Percentiles rank a stretch among this genome's conserved stretches.
Conservation (phyloP, 2,329 filamentous ascomycete species). For the Grosmannia penicillata region DNA sequence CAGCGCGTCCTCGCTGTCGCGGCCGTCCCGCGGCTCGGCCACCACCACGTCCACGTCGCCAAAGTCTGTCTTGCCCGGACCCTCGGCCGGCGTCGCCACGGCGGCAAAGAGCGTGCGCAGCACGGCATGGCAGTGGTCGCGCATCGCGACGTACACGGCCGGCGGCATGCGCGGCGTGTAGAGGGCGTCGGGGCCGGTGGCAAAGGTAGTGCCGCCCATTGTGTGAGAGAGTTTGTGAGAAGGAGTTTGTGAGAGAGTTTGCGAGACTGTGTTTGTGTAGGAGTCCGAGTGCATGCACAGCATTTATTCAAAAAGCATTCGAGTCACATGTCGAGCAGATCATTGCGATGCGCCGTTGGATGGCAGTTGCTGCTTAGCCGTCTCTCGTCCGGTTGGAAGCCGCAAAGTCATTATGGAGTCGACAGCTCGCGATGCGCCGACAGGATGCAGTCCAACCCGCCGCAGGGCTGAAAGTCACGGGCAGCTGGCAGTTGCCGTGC, state of each 20-base stretch:
- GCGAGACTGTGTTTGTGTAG: background rate
- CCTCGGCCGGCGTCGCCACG: slow-evolving; percentile 50
- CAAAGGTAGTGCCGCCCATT: slow-evolving; percentile 56
- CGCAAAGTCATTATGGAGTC: too few relatives aligned
- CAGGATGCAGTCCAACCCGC: too few relatives aligned
- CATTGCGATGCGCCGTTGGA: too few relatives aligned
- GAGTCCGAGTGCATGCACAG: too few relatives aligned
- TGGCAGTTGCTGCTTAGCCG: too few relatives aligned
- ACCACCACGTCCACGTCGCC: slow-evolving; percentile 61
- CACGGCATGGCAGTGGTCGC: slow-evolving; percentile 25
- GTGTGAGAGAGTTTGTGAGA: background rate
- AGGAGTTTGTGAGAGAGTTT: background rate
- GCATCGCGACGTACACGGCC: slow-evolving; percentile 38
- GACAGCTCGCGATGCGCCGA: too few relatives aligned
- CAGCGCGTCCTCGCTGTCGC: background rate
- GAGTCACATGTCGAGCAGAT: too few relatives aligned
- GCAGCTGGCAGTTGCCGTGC: too few relatives aligned
- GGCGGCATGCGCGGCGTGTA: slow-evolving; percentile 51
- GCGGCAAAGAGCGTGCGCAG: slow-evolving; percentile 36
- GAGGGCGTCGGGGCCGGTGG: slow-evolving; percentile 28
- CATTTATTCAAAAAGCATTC: too few relatives aligned
- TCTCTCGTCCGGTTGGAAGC: too few relatives aligned
- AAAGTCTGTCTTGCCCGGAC: slow-evolving; percentile 49
- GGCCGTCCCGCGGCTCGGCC: background rate
- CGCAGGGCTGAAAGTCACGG: too few relatives aligned